phyloP scores from a whole-genome alignment of 2,329 filamentous ascomycete genomes.

The Cytospora leucostoma region DNA sequence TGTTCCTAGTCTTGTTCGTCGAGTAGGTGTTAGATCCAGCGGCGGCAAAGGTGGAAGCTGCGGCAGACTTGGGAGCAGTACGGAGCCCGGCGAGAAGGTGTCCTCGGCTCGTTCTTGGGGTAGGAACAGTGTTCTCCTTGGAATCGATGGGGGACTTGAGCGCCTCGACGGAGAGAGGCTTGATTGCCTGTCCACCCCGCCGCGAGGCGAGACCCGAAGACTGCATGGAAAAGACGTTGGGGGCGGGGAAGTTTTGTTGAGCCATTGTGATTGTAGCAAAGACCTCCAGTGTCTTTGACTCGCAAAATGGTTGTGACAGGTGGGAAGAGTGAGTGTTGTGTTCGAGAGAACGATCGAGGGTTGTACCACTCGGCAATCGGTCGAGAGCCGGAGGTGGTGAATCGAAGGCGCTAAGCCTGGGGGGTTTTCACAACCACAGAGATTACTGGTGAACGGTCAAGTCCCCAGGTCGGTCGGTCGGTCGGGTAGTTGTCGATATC shows the following conservation, averaged over 20 bases:
- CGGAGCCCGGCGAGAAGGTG: slow-evolving; percentile 91
- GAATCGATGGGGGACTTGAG: slow-evolving; percentile 66
- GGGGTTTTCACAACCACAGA: slow-evolving; percentile 24
- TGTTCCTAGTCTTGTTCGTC: slow-evolving; percentile 46
- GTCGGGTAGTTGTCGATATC: slow-evolving; percentile 6
- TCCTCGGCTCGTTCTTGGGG: slow-evolving; percentile 90
- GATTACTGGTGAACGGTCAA: slow-evolving; percentile 12
- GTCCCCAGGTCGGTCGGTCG: slow-evolving; percentile 9
- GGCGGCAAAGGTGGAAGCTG: slow-evolving; percentile 64
- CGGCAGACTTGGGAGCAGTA: slow-evolving; percentile 86
- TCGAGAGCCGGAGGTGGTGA: background rate
- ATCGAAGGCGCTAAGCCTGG: background rate
- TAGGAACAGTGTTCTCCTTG: slow-evolving; percentile 69
- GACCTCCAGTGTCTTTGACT: slow-evolving; percentile 93
- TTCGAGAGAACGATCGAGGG: slow-evolving; percentile 3
- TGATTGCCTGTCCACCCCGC: slow-evolving; percentile 84
- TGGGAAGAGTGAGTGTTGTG: background rate
- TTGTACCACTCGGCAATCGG: background rate
- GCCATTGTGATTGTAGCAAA: slow-evolving; percentile 75
- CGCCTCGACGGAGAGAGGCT: slow-evolving; percentile 79
- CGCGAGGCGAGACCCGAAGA: slow-evolving; percentile 79
- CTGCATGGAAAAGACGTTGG: slow-evolving; percentile 73
- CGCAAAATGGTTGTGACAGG: slow-evolving; percentile 34
- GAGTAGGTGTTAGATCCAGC: slow-evolving; percentile 45
- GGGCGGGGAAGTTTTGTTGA: slow-evolving; percentile 75